Base-by-base conservation (phyloP, 805 yeast species). In the Barnettozyma botsteinii region DNA sequence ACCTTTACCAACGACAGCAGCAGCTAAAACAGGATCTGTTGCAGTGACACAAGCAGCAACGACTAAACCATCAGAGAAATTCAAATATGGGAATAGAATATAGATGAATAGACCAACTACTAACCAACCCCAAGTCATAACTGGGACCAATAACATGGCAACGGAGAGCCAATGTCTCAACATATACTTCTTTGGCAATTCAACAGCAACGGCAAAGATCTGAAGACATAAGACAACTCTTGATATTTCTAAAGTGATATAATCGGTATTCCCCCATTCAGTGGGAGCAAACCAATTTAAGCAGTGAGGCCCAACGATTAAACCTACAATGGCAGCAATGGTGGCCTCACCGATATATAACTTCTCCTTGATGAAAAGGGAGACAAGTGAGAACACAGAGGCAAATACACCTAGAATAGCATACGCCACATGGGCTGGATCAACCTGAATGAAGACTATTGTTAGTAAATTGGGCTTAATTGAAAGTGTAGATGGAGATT, bases 1-100 rank as follows among this genome's bases (percentile, higher is more conserved):
- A 49, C 95, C 95, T 53, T 85, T 88, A 60, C 96, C 95, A 10
- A 88, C 96, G 28, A 88, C 95, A 3, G 96, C 95, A 14, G 95
- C 93, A 2, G 96, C 96, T 55, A 88, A 70, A 31, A 88, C 93
- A 7, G 97, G 97, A 63, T 88, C 97, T 0, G 97, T 89, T 2
- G 96, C 96, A 0, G 96, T 89, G 33, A 88, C 79, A 59, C 96
- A 87, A 2, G 95, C 96, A 24, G 89, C 75, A 2, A 88, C 77
- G 35, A 81, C 69, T 26, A 88, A 69, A 3, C 86, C 80, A 36
- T 79, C 85, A 17, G 84, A 60, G 65, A 88, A 86, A 40, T 73
- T 66, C 42, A 88, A 67, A 8, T 79, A 75, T 1, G 93, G 91
- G 26, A 89, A 79, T 23, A 89, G 64, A 19, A 73, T 70, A 84